Percentiles rank a stretch among this genome's conserved stretches.
Conservation (phyloP, 169 alveolate genomes). For the Plasmodium berghei region DNA sequence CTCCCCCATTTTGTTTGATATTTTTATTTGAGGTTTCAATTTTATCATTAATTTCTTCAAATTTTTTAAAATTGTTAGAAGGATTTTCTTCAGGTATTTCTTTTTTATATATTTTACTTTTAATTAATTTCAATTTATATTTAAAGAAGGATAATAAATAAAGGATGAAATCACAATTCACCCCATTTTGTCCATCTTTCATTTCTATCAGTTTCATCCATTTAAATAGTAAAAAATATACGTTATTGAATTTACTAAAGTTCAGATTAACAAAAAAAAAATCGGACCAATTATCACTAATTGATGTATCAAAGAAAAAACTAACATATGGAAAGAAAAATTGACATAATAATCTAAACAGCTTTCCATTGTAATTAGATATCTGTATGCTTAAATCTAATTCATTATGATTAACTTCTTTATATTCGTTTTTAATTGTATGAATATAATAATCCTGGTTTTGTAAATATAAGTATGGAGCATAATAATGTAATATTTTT, state of each 20-base stretch:
- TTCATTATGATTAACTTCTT: neutral
- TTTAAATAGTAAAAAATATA: slow-evolving; percentile 36
- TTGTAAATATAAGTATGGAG: slow-evolving; percentile 58
- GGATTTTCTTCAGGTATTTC: neutral
- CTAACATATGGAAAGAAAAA: slow-evolving; percentile 61
- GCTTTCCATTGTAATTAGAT: slow-evolving; percentile 52
- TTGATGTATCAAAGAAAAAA: slow-evolving; percentile 37
- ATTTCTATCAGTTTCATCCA: slow-evolving; percentile 64
- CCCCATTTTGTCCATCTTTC: slow-evolving; percentile 27
- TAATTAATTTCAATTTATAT: slow-evolving; percentile 24
- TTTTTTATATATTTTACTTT: slow-evolving; percentile 38
- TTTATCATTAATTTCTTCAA: neutral
- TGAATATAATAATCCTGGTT: neutral
- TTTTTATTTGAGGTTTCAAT: neutral
- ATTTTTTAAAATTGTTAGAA: neutral
- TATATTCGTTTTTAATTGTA: neutral
- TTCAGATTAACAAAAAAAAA: slow-evolving; percentile 60
- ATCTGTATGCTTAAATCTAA: slow-evolving; percentile 49
- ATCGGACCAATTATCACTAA: slow-evolving; percentile 49
- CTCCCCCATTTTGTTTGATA: neutral
- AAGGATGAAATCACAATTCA: slow-evolving; percentile 61
- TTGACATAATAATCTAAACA: slow-evolving; percentile 55
- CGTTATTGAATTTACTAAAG: slow-evolving; percentile 70
- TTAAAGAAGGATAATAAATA: slow-evolving; percentile 54
- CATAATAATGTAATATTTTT: slow-evolving; percentile 63